Evolutionary conservation across 768 basidiomycete genomes (phyloP), one percentile per base, ranked within the genome.

Genomic region (Tylopilus felleus): DNA sequence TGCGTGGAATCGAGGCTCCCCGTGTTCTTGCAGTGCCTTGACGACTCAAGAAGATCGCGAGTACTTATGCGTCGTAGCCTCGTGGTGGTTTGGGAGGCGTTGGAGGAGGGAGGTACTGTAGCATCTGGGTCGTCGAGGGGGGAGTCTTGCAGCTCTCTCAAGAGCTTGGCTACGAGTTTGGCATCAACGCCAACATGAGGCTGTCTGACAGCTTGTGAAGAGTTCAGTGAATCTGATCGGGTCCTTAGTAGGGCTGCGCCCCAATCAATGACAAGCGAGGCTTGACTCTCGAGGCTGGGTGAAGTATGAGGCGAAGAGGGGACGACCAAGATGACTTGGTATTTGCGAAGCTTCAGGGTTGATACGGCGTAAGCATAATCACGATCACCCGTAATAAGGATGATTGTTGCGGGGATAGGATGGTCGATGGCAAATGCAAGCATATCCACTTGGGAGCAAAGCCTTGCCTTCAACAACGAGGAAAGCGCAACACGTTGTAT

Each of bases 341-440:
- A 83, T 42, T 71, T 70, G 53, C 83, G 77, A 49, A 81, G 73
- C 29, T 80, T 77, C 44, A 88, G 69, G 33, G 74, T 72, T 2
- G 85, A 80, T 42, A 85, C 66, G n/a, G 80, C 80, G 62, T 85
- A 87, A 5, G 80, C 78, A 59, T 85, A 81, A 64, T 87, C 85
- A 39, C 83, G 75, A 66, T 88, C 85, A 17, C 81, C 83, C 0
- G 85, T 77, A 60, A 89, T 83, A 35, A 89, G 71, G 41, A 87
- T 67, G 59, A 86, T 69, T 16, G 84, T 85, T 25, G 77, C 62
- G 53, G 79, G 77, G 3, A 76, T 53, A 4, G 77, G 70, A 57
- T 80, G 77, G 69, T 88, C 86, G 61, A 84, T 78, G n/a, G 82
- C 85, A 64, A 81, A 79, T 8, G 80, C 74, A 52, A 88, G 69